phyloP scores from a whole-genome alignment of 352 stramenopile species.

The Pythium dissotocum region DNA sequence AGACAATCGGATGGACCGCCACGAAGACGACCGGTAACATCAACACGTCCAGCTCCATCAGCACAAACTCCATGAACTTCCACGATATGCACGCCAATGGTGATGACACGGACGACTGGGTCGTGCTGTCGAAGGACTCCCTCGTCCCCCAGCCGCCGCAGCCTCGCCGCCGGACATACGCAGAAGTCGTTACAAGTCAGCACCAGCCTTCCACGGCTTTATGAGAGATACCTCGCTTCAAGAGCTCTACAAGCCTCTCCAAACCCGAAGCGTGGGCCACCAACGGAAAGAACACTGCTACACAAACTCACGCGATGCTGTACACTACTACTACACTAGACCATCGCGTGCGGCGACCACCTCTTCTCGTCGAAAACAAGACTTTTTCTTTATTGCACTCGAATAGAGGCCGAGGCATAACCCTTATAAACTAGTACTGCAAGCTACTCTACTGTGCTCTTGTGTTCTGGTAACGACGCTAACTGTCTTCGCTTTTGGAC shows the following conservation, averaged over 20 bases:
- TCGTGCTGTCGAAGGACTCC: constrained; percentile 14
- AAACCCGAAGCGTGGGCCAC: background rate
- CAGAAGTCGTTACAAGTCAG: constrained; percentile 33
- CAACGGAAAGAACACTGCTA: background rate
- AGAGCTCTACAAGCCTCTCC: background rate
- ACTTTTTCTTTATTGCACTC: constrained; percentile 6
- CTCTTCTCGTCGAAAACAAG: constrained; percentile 5
- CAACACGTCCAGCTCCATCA: background rate
- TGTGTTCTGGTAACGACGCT: constrained; percentile 8
- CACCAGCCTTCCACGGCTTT: background rate
- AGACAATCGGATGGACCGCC: constrained; percentile 21
- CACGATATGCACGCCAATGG: background rate
- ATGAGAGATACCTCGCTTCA: background rate
- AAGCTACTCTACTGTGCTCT: constrained; percentile 18
- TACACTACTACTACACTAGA: no score
- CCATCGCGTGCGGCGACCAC: background rate
- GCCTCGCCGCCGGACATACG: constrained; percentile 31
- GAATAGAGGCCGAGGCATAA: constrained; percentile 11
- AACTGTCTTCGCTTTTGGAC: constrained; percentile 62
- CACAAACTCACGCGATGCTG: no score
- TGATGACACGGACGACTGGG: constrained; percentile 21
- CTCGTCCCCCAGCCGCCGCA: background rate
- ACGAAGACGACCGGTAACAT: background rate
- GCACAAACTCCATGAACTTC: background rate
- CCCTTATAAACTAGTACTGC: constrained; percentile 21